Base-by-base conservation (phyloP, 2,329 filamentous ascomycete genomes). In the Colletotrichum paranaense region DNA sequence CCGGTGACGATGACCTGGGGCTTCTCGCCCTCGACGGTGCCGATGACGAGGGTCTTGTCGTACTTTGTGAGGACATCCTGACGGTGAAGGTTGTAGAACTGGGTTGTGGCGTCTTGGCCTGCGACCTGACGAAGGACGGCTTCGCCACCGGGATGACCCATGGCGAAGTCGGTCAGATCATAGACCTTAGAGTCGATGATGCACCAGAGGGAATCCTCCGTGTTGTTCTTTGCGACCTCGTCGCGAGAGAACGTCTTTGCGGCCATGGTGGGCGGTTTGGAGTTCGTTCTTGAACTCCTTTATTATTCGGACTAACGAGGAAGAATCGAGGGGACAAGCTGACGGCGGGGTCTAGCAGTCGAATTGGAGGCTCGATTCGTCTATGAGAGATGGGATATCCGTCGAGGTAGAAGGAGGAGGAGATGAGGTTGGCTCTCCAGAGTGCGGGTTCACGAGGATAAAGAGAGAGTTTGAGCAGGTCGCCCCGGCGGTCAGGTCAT, bases 41-140 rank as follows among this genome's bases (percentile, higher is more conserved):
- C 95, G 77, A 97, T 89, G 82, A 90, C 92, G 22, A 97, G 88
- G 58, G 66, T 67, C 78, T 90, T 87, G 59, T 88, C 84, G 86
- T 97, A 97, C 82, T 95, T 95, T 74, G 91, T 86, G 12, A 97
- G 88, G n/a, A 97, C 94, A 83, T 97, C 95, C 77, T 97, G 94
- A 30, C 95, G 88, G 85, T 98, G 95, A 66, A 98, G 91, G 86
- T 97, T 97, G 89, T 97, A 97, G 84, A 97, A 97, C 69, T 92
- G 93, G 46, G 88, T 85, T 2, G 95, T 97, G 63, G 94, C 94
- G 80, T 97, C 95, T 76, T 91, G 89, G 75, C 95, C 95, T 35
- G 93, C 95, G 60, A 96, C 90, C 83, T 97, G 94, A 67, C 90
- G 88, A 49, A 97, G 90, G 28, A 97, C 94, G 56, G 93, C 91